A percentile compares a stretch with the other conserved stretches of the same genome.
Conservation (phyloP, 768 basidiomycete genomes). For the Leccinum disarticulatum region DNA sequence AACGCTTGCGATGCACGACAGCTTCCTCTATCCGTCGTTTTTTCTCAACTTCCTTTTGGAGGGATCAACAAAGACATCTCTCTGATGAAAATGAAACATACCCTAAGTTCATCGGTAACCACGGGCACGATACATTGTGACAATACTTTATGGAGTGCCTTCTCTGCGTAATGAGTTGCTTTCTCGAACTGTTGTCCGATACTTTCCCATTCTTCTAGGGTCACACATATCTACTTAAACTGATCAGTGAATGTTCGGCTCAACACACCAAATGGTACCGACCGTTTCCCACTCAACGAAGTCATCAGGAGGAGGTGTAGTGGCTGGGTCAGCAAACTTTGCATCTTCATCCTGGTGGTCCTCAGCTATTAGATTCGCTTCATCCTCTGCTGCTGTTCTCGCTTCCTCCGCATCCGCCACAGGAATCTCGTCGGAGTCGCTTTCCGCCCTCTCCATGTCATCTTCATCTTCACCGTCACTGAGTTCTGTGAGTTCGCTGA, state of each 20-base stretch:
- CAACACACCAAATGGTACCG: constrained; percentile 25
- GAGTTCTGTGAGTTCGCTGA: constrained; percentile 76
- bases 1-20: constrained; percentile 83
- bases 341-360: constrained; percentile 4
- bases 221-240: constrained; percentile 70
- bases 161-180: constrained; percentile 78
- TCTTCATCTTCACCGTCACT: constrained; percentile 46
- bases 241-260: background rate
- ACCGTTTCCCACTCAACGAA: constrained; percentile 95
- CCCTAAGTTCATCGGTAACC: constrained; percentile 68
- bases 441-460: constrained; percentile 22
- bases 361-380: constrained; percentile 1
- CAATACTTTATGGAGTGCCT: constrained; percentile 69
- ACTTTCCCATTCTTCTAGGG: constrained; percentile 82
- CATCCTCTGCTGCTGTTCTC: background rate
- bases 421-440: background rate
- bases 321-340: background rate
- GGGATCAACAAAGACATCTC: constrained; percentile 5
- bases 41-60: constrained; percentile 56
- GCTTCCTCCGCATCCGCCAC: constrained; percentile 4
- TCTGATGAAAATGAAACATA: constrained; percentile 26
- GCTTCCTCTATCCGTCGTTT: constrained; percentile 70
- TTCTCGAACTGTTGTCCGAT: constrained; percentile 74
- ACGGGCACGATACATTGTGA: constrained; percentile 65
- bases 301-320: constrained; percentile 38